Evolutionary conservation across 2,329 filamentous ascomycete genomes (phyloP).

Genomic region (Claviceps quebecensis): DNA sequence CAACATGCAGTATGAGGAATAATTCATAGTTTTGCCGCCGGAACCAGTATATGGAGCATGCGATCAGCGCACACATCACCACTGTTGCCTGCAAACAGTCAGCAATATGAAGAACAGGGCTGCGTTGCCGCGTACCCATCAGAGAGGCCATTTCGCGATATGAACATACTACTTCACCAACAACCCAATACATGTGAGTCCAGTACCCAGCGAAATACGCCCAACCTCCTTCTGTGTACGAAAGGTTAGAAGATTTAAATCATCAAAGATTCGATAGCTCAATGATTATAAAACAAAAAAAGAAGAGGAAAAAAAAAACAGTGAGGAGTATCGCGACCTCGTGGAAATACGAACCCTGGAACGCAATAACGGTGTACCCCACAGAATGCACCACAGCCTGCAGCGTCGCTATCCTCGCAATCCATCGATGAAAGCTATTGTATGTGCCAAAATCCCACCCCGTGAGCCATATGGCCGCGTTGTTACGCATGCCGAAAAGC

Average conservation of each 20-base stretch:
- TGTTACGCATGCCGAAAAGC: constrained; percentile 55
- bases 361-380: constrained; percentile 37
- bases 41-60: constrained; percentile 36
- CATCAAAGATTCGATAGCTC: too few species aligned
- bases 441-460: constrained; percentile 56
- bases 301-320: background rate
- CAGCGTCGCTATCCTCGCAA: constrained; percentile 46
- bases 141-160: background rate
- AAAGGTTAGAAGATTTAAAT: background rate
- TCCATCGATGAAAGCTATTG: constrained; percentile 53
- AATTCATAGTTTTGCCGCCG: constrained; percentile 38
- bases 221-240: constrained; percentile 23
- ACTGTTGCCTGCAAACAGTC: constrained; percentile 23
- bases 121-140: background rate
- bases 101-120: background rate
- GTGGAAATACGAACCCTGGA: constrained; percentile 15
- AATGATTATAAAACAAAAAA: too few species aligned
- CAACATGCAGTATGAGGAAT: constrained; percentile 36
- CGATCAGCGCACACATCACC: constrained; percentile 30
- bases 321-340: background rate
- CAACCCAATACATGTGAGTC: constrained; percentile 33
- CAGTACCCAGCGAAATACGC: constrained; percentile 22
- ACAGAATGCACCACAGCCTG: constrained; percentile 50
- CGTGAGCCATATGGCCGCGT: constrained; percentile 50
- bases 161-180: constrained; percentile 28